A percentile compares a stretch with the other conserved stretches of the same genome.
Conservation (phyloP, 345 rosid species). For the Gossypium mustelinum region DNA sequence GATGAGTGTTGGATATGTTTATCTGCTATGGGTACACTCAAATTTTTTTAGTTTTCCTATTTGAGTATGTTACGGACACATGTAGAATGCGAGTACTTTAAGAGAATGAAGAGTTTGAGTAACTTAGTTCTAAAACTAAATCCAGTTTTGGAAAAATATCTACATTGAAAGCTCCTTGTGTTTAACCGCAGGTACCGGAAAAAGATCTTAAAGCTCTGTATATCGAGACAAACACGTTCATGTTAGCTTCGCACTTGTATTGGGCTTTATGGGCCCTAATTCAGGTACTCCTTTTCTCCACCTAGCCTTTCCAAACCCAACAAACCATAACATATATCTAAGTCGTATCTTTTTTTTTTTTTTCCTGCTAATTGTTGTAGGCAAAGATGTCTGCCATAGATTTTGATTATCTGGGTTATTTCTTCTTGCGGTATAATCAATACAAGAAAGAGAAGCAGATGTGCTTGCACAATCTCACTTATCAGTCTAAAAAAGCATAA, state of each 20-base stretch:
- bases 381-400: constrained; percentile 92
- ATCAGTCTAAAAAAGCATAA: constrained; percentile 24
- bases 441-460: constrained; percentile 65
- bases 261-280: constrained; percentile 97
- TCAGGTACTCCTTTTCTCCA: constrained; percentile 48
- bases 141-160: no score
- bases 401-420: constrained; percentile 78
- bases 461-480: constrained; percentile 52
- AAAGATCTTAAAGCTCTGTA: constrained; percentile 59
- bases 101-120: no score
- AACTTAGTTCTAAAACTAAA: no score
- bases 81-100: no score
- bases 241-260: constrained; percentile 72
- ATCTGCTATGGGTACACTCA: no score
- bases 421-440: constrained; percentile 82
- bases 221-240: constrained; percentile 65
- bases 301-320: neutral
- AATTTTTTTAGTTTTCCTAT: no score
- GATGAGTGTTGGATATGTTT: no score
- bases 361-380: constrained; percentile 28
- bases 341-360: neutral
- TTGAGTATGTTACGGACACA: no score
- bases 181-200: constrained; percentile 44
- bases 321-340: neutral
- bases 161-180: neutral